phyloP scores from a whole-genome alignment of 139 green algal genomes.

The Coelastrella sp. region DNA sequence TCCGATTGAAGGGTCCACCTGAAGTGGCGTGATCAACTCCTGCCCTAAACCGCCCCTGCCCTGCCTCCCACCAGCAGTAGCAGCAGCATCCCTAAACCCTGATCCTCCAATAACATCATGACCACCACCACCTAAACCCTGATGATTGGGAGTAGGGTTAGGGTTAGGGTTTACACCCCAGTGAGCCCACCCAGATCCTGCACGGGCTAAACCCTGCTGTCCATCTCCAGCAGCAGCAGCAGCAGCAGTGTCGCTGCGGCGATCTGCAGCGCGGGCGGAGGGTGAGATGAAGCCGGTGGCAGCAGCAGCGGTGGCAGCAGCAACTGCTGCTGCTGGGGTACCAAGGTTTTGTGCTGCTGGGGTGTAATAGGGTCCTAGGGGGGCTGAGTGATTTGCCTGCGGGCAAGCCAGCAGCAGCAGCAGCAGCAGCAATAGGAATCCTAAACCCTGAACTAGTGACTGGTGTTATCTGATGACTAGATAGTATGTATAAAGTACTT shows the following conservation, averaged over 20 bases:
- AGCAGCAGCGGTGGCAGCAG: slow-evolving; percentile 12
- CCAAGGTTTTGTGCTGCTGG: neutral
- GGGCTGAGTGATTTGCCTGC: neutral
- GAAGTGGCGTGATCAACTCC: slow-evolving; percentile 82
- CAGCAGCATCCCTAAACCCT: slow-evolving; percentile 7
- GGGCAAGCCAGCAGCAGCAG: neutral
- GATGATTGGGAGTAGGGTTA: neutral
- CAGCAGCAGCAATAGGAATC: neutral
- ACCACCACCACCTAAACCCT: neutral
- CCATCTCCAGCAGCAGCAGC: neutral
- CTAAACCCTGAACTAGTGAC: no score
- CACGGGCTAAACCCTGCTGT: slow-evolving; percentile 1
- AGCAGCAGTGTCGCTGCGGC: neutral
- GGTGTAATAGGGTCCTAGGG: slow-evolving; percentile 16
- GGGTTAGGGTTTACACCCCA: neutral
- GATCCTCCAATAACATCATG: neutral
- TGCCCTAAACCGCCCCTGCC: slow-evolving; percentile 43
- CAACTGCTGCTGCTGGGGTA: slow-evolving; percentile 24
- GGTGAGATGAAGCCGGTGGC: slow-evolving; percentile 18
- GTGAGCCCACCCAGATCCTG: slow-evolving; percentile 16
- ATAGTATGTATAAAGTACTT: no score
- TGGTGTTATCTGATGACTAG: no score
- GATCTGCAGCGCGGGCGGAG: neutral
- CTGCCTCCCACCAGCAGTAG: slow-evolving; percentile 25
- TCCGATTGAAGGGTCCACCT: slow-evolving; percentile 87